Evolutionary conservation across 495 filamentous ascomycete species (phyloP).

Genomic region (Hypoxylon lienhwacheense): DNA sequence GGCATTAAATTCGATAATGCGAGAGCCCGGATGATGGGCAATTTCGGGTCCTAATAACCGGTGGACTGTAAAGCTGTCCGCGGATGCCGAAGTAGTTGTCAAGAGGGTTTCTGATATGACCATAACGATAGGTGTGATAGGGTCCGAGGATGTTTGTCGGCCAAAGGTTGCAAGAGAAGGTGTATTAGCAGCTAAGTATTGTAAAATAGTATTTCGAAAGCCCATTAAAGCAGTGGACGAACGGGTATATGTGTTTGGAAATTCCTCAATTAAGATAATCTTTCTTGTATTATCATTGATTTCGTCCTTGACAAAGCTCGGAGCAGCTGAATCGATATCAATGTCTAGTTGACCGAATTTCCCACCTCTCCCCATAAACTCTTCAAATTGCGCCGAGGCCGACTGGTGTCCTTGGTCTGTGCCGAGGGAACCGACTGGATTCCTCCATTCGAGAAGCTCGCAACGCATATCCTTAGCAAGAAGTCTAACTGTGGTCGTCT

Average conservation of each 20-base stretch:
- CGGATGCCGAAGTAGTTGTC: conserved; percentile 70
- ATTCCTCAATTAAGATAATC: conserved; percentile 89
- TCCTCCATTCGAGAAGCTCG: conserved; percentile 87
- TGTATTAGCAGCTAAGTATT: conserved; percentile 67
- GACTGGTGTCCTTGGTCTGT: conserved; percentile 63
- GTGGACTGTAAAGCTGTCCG: conserved; percentile 88
- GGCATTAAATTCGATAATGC: conserved; percentile 85
- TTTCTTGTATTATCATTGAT: conserved; percentile 36
- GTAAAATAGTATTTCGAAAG: conserved; percentile 74
- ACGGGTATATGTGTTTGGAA: conserved; percentile 77
- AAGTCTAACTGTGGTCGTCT: conserved; percentile 80
- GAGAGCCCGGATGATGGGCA: conserved; percentile 71
- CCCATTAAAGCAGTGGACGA: conserved; percentile 66
- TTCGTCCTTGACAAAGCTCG: conserved; percentile 17
- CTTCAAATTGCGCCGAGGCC: conserved; percentile 77
- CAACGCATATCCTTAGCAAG: conserved; percentile 72
- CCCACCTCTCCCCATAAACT: conserved; percentile 79
- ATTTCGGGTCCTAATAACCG: conserved; percentile 84
- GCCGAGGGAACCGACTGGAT: conserved; percentile 66
- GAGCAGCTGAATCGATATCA: conserved; percentile 41
- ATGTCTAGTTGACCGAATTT: conserved; percentile 77
- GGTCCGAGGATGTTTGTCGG: conserved; percentile 34
- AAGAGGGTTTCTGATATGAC: conserved; percentile 86
- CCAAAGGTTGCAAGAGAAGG: conserved; percentile 47
- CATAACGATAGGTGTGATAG: conserved; percentile 77